phyloP scores from a whole-genome alignment of 1,139 yeast species.

The Saccharomyces pastorianus region DNA sequence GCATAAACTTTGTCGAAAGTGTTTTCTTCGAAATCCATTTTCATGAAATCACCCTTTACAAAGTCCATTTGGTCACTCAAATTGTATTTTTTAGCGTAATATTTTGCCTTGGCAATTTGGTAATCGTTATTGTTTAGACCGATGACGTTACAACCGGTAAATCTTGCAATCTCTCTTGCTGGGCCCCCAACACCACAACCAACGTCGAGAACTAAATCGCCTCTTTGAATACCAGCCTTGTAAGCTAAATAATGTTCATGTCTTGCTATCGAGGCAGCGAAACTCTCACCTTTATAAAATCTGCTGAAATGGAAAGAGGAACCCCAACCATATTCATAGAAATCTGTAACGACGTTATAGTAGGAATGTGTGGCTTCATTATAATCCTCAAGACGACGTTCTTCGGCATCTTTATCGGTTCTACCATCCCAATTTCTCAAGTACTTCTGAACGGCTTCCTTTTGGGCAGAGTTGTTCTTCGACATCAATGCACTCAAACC shows the following conservation, averaged over 20 bases:
- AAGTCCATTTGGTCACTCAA: constrained; percentile 69
- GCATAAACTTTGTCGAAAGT: constrained; percentile 96
- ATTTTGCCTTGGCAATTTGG: constrained; percentile 86
- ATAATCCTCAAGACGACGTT: constrained; percentile 72
- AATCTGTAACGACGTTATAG: constrained; percentile 93
- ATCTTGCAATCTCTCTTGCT: constrained; percentile 89
- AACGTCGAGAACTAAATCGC: constrained; percentile 88
- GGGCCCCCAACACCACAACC: constrained; percentile 99
- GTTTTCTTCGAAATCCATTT: constrained; percentile 89
- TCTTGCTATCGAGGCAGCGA: constrained; percentile 90
- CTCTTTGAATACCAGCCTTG: constrained; percentile 70
- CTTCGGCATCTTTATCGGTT: constrained; percentile 63
- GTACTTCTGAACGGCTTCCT: constrained; percentile 80
- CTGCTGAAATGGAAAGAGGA: constrained; percentile 97
- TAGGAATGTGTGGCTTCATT: constrained; percentile 89
- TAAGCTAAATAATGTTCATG: constrained; percentile 93
- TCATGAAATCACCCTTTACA: constrained; percentile 98
- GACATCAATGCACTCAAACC: constrained; percentile 73
- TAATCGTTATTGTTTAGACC: constrained; percentile 97
- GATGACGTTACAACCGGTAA: constrained; percentile 77
- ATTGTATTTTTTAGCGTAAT: constrained; percentile 60
- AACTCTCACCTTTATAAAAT: constrained; percentile 88
- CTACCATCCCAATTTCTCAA: constrained; percentile 96
- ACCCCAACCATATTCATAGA: constrained; percentile 98
- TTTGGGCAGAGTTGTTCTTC: constrained; percentile 72